Evolutionary conservation across 345 rosid genomes (phyloP).

Genomic region (Ceriops decandra): DNA sequence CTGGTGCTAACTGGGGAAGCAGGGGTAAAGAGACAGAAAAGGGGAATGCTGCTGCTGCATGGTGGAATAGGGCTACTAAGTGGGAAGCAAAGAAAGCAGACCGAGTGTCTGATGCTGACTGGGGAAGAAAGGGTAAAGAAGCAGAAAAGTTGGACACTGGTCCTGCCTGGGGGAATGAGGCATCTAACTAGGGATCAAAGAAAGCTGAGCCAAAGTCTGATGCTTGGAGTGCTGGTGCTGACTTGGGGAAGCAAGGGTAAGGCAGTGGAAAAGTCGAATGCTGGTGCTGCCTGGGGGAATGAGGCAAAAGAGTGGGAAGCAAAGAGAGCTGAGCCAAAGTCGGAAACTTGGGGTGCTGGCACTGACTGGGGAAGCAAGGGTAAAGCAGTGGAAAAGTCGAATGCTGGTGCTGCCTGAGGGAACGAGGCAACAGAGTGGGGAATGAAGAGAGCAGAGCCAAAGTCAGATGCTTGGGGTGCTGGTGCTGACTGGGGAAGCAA

Average conservation of each 20-base stretch:
- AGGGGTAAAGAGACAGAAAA: background rate
- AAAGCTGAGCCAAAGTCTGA: background rate
- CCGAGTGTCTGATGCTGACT: no score
- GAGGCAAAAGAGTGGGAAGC: background rate
- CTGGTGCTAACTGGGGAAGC: slow-evolving; percentile 27
- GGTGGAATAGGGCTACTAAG: no score
- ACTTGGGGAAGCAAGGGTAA: background rate
- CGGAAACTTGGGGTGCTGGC: background rate
- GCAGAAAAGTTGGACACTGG: no score
- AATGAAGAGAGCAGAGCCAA: no score
- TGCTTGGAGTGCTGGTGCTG: no score
- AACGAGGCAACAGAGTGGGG: no score
- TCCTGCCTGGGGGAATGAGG: background rate
- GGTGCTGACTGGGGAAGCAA: background rate
- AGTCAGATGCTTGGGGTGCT: no score
- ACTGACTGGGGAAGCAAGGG: background rate
- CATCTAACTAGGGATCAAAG: background rate
- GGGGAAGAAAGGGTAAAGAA: no score
- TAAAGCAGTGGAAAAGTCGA: background rate
- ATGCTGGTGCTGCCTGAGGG: no score
- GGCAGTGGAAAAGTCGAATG: background rate
- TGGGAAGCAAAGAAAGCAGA: no score
- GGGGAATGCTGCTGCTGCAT: no score
- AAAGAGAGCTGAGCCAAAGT: no score
- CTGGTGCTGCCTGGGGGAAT: background rate